Percentiles rank a stretch among this genome's conserved stretches.
Evolutionary conservation across 2,329 filamentous ascomycete species (phyloP).

Genomic region (Septoria petroselini): DNA sequence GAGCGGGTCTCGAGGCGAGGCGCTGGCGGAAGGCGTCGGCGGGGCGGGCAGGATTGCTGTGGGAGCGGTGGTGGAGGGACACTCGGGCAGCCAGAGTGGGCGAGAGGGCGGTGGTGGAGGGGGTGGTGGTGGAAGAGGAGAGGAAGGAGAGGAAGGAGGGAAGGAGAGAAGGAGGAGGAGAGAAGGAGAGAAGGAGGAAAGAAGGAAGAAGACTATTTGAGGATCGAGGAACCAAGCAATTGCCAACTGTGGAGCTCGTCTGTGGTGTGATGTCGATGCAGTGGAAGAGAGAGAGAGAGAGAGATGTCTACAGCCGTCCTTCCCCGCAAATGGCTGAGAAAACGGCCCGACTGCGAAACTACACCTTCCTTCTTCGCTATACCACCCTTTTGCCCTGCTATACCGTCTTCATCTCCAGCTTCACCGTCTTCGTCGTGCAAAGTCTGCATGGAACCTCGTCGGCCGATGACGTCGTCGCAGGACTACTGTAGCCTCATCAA

Average conservation of each 20-base stretch:
- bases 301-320: neutral
- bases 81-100: slow-evolving; percentile 17
- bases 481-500: neutral
- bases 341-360: neutral
- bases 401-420: neutral
- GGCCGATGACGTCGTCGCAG: slow-evolving; percentile 7
- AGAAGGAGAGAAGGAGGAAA: neutral
- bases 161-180: neutral
- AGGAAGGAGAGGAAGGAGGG: neutral
- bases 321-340: neutral
- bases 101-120: neutral
- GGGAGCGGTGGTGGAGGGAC: slow-evolving; percentile 21
- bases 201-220: neutral
- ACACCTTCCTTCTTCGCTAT: neutral
- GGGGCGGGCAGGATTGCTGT: slow-evolving; percentile 25
- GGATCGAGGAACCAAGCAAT: slow-evolving; percentile 2
- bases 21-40: slow-evolving; percentile 21
- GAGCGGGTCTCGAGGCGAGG: slow-evolving; percentile 18
- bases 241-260: slow-evolving; percentile 9
- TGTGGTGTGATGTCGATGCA: no score
- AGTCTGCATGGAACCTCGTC: slow-evolving; percentile 7
- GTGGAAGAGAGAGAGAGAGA: no score
- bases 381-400: neutral
- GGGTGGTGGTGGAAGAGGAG: neutral
- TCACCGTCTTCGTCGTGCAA: slow-evolving; percentile 2